phyloP scores from a whole-genome alignment of 2,329 filamentous ascomycete genomes.

The Diaporthe ampelina region DNA sequence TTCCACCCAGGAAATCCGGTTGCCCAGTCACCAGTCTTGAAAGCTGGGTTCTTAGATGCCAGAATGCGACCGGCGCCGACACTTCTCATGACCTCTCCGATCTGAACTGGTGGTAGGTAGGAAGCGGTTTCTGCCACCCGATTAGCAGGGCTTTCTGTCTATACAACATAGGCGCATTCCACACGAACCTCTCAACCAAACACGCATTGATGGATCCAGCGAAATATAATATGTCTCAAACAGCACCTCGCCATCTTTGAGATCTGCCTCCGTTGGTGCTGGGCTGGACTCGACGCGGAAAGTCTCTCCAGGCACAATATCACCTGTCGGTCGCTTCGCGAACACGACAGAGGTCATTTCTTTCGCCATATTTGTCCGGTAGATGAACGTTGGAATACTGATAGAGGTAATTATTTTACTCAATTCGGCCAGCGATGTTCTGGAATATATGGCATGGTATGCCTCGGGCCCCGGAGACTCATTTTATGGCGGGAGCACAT shows the following conservation, averaged over 20 bases:
- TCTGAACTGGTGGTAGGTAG: slow-evolving; percentile 72
- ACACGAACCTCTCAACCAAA: slow-evolving; percentile 66
- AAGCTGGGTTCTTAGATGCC: slow-evolving; percentile 60
- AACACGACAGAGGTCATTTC: slow-evolving; percentile 57
- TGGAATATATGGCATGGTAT: not conserved
- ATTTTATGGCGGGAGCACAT: not conserved
- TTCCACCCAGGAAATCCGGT: slow-evolving; percentile 67
- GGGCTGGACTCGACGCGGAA: slow-evolving; percentile 68
- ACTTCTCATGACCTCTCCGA: slow-evolving; percentile 73
- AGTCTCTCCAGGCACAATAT: slow-evolving; percentile 75
- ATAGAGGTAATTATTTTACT: not conserved
- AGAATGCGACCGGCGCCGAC: slow-evolving; percentile 65
- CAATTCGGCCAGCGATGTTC: not conserved
- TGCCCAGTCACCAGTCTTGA: slow-evolving; percentile 66
- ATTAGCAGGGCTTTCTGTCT: not conserved
- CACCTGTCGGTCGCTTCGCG: slow-evolving; percentile 71
- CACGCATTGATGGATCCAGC: slow-evolving; percentile 75
- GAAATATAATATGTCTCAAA: slow-evolving; percentile 66
- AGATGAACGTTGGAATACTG: no score
- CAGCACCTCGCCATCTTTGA: slow-evolving; percentile 69
- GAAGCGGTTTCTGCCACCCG: slow-evolving; percentile 46
- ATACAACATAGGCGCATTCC: no score
- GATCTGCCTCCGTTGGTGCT: slow-evolving; percentile 61
- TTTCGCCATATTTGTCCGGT: slow-evolving; percentile 35
- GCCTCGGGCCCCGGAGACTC: not conserved